A percentile compares a stretch with the other conserved stretches of the same genome.
Conservation (phyloP, 140 eudicot species). For the Stevia rebaudiana region DNA sequence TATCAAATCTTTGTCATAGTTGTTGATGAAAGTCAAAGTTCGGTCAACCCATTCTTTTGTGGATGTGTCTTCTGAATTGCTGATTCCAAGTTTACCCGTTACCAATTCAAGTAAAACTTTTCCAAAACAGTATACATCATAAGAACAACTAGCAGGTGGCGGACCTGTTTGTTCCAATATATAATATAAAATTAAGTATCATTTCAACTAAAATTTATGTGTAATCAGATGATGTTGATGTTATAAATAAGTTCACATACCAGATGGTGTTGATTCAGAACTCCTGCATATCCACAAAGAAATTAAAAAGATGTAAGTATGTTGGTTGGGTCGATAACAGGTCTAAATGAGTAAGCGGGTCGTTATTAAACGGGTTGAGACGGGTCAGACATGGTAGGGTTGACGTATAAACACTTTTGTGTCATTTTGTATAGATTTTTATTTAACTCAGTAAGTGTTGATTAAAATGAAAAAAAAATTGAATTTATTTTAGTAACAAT, state of each 20-base stretch:
- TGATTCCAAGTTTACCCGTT: conserved; percentile 70
- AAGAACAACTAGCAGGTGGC: conserved; percentile 47
- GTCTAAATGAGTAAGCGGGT: background rate
- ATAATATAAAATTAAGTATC: too few species aligned
- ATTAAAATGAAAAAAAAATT: background rate
- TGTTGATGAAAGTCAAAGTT: conserved; percentile 43
- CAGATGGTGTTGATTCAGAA: conserved; percentile 44
- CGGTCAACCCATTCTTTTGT: conserved; percentile 56
- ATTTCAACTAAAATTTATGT: too few species aligned
- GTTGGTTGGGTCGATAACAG: background rate
- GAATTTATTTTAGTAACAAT: background rate
- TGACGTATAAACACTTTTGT: background rate
- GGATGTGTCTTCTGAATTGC: conserved; percentile 37
- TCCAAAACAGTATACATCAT: conserved; percentile 82
- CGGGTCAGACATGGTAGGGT: background rate
- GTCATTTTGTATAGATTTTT: background rate
- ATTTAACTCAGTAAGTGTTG: background rate
- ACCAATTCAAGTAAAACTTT: conserved; percentile 80
- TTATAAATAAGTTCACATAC: conserved; percentile 32
- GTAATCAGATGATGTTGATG: background rate
- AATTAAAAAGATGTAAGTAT: conserved; percentile 15
- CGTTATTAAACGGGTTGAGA: background rate
- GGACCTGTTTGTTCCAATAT: conserved; percentile 39
- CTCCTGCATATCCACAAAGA: conserved; percentile 37
- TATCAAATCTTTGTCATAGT: conserved; percentile 59